phyloP scores from a whole-genome alignment of 768 basidiomycete genomes.

The Sporobolomyces phaffii region DNA sequence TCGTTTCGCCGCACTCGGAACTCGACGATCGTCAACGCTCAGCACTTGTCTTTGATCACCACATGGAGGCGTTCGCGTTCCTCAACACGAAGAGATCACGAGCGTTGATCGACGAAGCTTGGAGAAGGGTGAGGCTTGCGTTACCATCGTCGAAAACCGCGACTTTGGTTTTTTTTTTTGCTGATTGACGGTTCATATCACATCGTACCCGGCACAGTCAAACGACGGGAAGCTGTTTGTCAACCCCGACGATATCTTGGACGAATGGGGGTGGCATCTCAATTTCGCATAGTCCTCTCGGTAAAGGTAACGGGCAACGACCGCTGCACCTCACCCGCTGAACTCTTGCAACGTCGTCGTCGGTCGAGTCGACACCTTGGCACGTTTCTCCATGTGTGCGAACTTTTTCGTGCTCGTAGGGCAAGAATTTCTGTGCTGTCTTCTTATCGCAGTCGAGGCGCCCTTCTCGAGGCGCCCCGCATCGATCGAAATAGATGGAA shows the following conservation, averaged over 20 bases:
- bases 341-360: no score
- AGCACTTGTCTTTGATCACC: constrained; percentile 11
- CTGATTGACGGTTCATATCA: background rate
- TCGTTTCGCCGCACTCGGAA: constrained; percentile 6
- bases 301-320: no score
- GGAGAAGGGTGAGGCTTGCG: constrained; percentile 16
- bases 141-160: no score
- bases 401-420: no score
- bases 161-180: background rate
- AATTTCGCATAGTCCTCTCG: constrained; percentile 16
- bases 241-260: constrained; percentile 11
- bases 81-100: constrained; percentile 19
- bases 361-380: no score
- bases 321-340: no score
- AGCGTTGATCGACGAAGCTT: constrained; percentile 13
- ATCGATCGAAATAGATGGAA: no score
- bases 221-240: constrained; percentile 8
- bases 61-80: constrained; percentile 17
- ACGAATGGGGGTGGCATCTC: constrained; percentile 17
- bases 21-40: constrained; percentile 7
- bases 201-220: background rate
- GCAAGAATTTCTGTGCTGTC: no score
- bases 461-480: no score
- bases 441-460: no score
- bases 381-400: no score